A percentile compares a stretch with the other conserved stretches of the same genome.
These are phyloP conservation scores for Euphorbia tirucalli DNA, from an alignment of 345 rosid species.

Conservation along the genomic window DNA sequence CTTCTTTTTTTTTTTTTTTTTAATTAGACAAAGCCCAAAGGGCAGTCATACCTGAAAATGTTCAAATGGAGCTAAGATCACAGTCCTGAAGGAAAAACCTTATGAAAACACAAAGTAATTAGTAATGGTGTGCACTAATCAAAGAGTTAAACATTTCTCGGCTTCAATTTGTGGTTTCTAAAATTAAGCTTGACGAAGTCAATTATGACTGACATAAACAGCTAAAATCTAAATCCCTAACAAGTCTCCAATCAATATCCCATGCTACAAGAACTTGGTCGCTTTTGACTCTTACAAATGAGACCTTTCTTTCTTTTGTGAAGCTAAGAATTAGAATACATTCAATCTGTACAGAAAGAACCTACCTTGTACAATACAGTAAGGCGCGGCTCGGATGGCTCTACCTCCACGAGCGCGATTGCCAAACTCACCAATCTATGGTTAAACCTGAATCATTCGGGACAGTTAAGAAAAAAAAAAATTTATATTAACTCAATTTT, in stretches of 20 bases:
- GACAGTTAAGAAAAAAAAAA: constrained; percentile 5
- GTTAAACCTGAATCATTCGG: constrained; percentile 23
- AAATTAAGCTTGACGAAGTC: not conserved
- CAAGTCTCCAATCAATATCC: constrained; percentile 8
- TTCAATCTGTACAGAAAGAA: constrained; percentile 39
- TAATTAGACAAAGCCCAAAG: too few species aligned
- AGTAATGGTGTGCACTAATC: not conserved
- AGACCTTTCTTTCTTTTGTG: constrained; percentile 15
- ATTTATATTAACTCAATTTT: not conserved
- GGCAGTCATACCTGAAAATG: too few species aligned
- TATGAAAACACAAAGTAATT: not conserved
- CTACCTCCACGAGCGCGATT: constrained; percentile 16
- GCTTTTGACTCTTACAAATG: constrained; percentile 26
- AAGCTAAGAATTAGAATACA: constrained; percentile 28
- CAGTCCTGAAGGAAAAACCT: too few species aligned
- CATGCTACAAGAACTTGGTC: constrained; percentile 5
- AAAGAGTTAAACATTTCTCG: not conserved
- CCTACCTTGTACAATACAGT: constrained; percentile 28
- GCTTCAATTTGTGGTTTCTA: not conserved
- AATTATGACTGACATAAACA: constrained; percentile 5
- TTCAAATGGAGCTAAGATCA: not conserved
- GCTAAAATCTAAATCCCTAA: constrained; percentile 6
- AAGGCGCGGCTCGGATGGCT: constrained; percentile 28
- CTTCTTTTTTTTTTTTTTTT: too few species aligned
- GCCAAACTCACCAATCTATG: constrained; percentile 27